Evolutionary conservation across 2,329 filamentous ascomycete species (phyloP).

Genomic region (Diaporthe amygdali): DNA sequence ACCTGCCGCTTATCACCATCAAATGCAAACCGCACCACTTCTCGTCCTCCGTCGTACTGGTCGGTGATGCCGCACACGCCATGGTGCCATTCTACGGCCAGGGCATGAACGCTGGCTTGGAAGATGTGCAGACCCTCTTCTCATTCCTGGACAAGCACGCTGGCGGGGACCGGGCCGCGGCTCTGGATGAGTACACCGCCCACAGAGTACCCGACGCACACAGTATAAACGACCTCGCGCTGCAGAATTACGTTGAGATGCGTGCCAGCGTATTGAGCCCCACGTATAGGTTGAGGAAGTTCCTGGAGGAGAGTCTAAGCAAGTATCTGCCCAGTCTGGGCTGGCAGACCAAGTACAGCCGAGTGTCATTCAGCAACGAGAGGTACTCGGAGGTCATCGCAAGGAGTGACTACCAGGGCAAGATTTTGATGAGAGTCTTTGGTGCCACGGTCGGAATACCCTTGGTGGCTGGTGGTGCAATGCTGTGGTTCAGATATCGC

Average conservation of each 20-base stretch:
- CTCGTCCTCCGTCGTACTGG: slow-evolving; percentile 75
- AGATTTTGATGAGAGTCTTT: slow-evolving; percentile 56
- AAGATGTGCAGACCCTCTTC: slow-evolving; percentile 91
- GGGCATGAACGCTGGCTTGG: slow-evolving; percentile 95
- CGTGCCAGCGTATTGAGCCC: slow-evolving; percentile 80
- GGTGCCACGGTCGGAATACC: slow-evolving; percentile 36
- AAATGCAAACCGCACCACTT: slow-evolving; percentile 92
- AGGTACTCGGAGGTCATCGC: slow-evolving; percentile 82
- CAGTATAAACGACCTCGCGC: slow-evolving; percentile 89
- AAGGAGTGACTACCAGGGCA: slow-evolving; percentile 72
- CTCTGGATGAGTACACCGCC: slow-evolving; percentile 77
- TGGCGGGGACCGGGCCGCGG: slow-evolving; percentile 60
- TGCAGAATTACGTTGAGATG: slow-evolving; percentile 96
- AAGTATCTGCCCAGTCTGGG: slow-evolving; percentile 77
- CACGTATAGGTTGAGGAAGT: slow-evolving; percentile 81
- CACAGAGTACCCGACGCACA: slow-evolving; percentile 79
- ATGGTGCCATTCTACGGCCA: slow-evolving; percentile 99
- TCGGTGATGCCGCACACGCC: slow-evolving; percentile 94
- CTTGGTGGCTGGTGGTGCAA: slow-evolving; percentile 23
- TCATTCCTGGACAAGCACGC: slow-evolving; percentile 75
- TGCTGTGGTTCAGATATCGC: slow-evolving; percentile 23
- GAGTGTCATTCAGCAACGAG: slow-evolving; percentile 93
- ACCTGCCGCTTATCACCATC: slow-evolving; percentile 90
- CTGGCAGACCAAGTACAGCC: slow-evolving; percentile 90
- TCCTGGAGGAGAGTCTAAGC: slow-evolving; percentile 82